phyloP scores from a whole-genome alignment of 2,329 filamentous ascomycete genomes.

The Stemphylium lycopersici region DNA sequence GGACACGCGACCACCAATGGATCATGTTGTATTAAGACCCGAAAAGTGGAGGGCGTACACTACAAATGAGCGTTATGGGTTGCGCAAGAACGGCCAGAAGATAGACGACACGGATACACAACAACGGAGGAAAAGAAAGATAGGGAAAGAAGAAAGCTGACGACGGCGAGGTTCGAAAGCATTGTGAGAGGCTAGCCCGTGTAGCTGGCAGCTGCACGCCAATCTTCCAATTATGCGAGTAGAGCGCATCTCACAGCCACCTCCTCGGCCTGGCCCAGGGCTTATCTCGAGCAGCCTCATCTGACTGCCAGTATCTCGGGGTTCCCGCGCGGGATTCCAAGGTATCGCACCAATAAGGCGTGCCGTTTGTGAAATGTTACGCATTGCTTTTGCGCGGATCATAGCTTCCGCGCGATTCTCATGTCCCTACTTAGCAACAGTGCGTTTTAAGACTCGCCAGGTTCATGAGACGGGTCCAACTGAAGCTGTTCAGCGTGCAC shows the following conservation, averaged over 20 bases:
- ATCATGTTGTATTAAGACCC: constrained; percentile 25
- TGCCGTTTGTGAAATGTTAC: neutral
- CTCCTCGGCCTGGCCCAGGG: neutral
- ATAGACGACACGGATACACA: neutral
- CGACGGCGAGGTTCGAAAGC: neutral
- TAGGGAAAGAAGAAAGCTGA: constrained; percentile 6
- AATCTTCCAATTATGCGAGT: neutral
- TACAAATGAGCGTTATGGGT: constrained; percentile 1
- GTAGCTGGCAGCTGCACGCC: constrained; percentile 12
- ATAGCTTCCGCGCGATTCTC: neutral
- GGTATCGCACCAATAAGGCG: neutral
- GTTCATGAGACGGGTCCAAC: neutral
- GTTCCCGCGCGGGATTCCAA: neutral
- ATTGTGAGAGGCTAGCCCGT: constrained; percentile 7
- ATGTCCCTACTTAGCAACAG: neutral
- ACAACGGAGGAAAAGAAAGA: neutral
- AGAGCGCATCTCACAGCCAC: constrained; percentile 1
- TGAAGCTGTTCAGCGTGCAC: neutral
- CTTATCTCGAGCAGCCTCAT: constrained; percentile 8
- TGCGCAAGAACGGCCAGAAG: neutral
- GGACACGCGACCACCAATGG: constrained; percentile 18
- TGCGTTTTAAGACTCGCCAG: neutral
- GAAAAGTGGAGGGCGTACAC: constrained; percentile 4
- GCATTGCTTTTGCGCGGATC: constrained; percentile 2
- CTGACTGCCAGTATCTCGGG: neutral